Conservation (phyloP, 441 rosid species). For the Erodium moschatum region DNA sequence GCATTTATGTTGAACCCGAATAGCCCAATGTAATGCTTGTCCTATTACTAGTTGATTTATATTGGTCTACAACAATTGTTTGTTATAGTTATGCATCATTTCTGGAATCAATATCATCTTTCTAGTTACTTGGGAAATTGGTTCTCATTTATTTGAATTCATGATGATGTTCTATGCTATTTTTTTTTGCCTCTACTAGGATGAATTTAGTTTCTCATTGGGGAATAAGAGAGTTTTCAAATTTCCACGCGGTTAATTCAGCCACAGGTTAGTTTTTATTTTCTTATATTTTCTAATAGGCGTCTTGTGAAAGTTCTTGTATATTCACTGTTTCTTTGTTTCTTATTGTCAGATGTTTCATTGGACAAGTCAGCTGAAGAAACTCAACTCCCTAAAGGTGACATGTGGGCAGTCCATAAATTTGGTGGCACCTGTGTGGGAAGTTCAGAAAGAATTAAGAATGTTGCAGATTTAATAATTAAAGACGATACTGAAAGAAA, state of each 20-base stretch:
- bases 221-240: slow-evolving; percentile 25
- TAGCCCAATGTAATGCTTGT: no score
- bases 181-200: slow-evolving; percentile 22
- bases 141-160: neutral
- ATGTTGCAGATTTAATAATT: slow-evolving; percentile 62
- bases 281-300: neutral
- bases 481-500: slow-evolving; percentile 60
- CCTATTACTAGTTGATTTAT: no score
- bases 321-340: slow-evolving; percentile 5
- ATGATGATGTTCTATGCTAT: neutral
- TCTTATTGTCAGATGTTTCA: slow-evolving; percentile 35
- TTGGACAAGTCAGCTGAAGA: slow-evolving; percentile 43
- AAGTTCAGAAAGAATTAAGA: slow-evolving; percentile 69
- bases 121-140: neutral
- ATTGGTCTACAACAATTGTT: neutral
- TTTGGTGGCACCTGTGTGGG: slow-evolving; percentile 98
- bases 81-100: neutral
- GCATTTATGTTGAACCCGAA: no score
- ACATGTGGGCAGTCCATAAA: slow-evolving; percentile 78
- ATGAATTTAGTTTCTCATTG: slow-evolving; percentile 18
- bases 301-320: neutral
- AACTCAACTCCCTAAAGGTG: slow-evolving; percentile 49
- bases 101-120: slow-evolving; percentile 1
- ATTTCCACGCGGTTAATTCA: slow-evolving; percentile 25
- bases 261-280: slow-evolving; percentile 33